phyloP scores from a whole-genome alignment of 768 basidiomycete species.

The Rhodocollybia butyracea region DNA sequence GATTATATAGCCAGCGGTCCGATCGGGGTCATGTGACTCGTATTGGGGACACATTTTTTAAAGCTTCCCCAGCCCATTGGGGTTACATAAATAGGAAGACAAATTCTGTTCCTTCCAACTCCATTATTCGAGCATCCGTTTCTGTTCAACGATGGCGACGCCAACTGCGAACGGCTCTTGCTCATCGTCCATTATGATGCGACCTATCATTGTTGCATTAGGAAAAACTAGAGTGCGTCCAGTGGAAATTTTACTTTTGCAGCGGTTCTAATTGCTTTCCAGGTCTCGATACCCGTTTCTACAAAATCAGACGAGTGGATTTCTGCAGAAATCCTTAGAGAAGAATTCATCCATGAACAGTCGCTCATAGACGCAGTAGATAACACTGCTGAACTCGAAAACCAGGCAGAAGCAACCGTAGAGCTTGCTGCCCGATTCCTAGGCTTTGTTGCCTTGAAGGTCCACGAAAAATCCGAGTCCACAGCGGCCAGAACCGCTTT shows the following conservation, averaged over 20 bases:
- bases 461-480: constrained; percentile 53
- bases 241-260: constrained; percentile 7
- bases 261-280: constrained; percentile 1
- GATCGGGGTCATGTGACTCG: too few relatives aligned
- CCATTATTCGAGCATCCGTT: neutral
- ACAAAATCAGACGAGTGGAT: constrained; percentile 86
- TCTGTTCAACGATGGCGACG: constrained; percentile 14
- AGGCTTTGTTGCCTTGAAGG: constrained; percentile 63
- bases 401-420: constrained; percentile 61
- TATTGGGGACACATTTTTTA: neutral
- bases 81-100: neutral
- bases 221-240: constrained; percentile 51
- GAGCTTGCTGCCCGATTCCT: constrained; percentile 85
- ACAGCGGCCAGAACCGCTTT: constrained; percentile 55
- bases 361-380: constrained; percentile 55
- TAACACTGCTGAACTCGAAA: constrained; percentile 47
- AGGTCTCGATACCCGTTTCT: constrained; percentile 88
- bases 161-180: neutral
- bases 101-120: neutral
- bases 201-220: constrained; percentile 45
- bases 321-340: constrained; percentile 85
- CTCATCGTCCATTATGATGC: constrained; percentile 36
- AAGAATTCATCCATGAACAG: constrained; percentile 77
- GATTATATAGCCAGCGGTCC: too few relatives aligned
- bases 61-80: too few relatives aligned